These are phyloP conservation scores for Talaromyces sp. DNA, from an alignment of 2,329 filamentous ascomycete genomes.

Conservation along the genomic window DNA sequence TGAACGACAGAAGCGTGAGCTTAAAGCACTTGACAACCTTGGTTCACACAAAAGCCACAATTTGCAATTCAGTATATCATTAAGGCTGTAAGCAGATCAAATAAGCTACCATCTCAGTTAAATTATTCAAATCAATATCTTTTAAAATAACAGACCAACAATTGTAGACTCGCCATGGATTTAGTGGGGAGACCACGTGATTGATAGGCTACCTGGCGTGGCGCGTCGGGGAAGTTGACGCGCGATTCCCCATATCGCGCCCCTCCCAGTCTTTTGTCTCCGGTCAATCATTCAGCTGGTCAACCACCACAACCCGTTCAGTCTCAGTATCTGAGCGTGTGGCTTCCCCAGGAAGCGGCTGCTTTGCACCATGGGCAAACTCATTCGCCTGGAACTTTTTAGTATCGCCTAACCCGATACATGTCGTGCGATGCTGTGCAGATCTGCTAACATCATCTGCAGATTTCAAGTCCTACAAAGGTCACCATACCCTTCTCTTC, in stretches of 20 bases:
- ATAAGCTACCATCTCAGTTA: no score
- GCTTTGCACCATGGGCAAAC: slow-evolving; percentile 79
- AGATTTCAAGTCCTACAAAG: slow-evolving; percentile 99
- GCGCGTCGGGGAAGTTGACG: slow-evolving; percentile 24
- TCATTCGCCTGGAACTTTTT: slow-evolving; percentile 90
- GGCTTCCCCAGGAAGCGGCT: slow-evolving; percentile 29
- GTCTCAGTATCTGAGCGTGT: slow-evolving; percentile 16
- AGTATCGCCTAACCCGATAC: slow-evolving; percentile 60
- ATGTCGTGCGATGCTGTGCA: slow-evolving; percentile 8
- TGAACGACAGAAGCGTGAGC: no score
- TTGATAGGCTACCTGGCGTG: slow-evolving; percentile 23
- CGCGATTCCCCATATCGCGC: slow-evolving; percentile 28
- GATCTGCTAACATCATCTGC: slow-evolving; percentile 33
- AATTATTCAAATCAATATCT: no score
- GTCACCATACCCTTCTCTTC: slow-evolving; percentile 90
- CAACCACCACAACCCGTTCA: slow-evolving; percentile 6
- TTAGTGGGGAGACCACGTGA: slow-evolving; percentile 28
- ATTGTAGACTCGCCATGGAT: background rate
- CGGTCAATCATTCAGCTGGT: slow-evolving; percentile 14
- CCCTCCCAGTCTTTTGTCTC: slow-evolving; percentile 20
- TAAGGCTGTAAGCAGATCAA: no score
- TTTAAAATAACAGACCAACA: no score
- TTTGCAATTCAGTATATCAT: no score
- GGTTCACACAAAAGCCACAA: no score
- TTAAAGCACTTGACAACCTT: no score